These are phyloP conservation scores for Raffaelea albimanens DNA, from an alignment of 2,329 filamentous ascomycete genomes.

Conservation along the genomic window DNA sequence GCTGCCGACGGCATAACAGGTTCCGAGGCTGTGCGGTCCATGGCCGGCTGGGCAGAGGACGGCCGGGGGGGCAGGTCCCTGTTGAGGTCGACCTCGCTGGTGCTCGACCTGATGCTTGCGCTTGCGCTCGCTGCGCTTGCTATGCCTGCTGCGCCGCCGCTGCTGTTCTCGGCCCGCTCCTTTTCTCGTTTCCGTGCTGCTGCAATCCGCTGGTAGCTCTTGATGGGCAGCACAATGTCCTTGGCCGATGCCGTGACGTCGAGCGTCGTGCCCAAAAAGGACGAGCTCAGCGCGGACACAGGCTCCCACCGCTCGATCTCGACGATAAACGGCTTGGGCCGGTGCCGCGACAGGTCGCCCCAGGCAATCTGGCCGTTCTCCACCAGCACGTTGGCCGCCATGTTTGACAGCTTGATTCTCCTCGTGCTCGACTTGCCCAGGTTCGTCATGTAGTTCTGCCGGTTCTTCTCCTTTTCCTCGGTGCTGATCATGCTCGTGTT, in stretches of 20 bases:
- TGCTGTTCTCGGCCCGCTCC: not conserved
- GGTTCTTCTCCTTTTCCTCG: no score
- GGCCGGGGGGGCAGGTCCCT: no score
- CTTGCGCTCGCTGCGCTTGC: no score
- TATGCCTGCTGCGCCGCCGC: not conserved
- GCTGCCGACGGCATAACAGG: no score
- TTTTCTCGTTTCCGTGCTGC: not conserved
- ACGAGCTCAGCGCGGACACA: conserved; percentile 67
- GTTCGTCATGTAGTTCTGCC: no score
- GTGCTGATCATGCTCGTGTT: no score
- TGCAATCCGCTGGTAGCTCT: not conserved
- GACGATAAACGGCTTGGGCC: not conserved
- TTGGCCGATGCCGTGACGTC: conserved; percentile 32
- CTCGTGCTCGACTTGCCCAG: no score
- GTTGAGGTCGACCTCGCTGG: no score
- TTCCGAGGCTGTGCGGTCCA: no score
- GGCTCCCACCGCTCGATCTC: conserved; percentile 55
- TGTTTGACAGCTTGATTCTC: conserved; percentile 30
- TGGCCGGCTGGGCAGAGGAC: no score
- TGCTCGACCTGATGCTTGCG: no score
- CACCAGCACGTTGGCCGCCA: conserved; percentile 43
- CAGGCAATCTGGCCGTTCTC: conserved; percentile 41
- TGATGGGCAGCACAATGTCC: conserved; percentile 56
- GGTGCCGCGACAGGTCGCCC: conserved; percentile 33
- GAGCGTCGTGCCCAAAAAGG: conserved; percentile 58